Percentiles rank a stretch among this genome's conserved stretches.
Conservation (phyloP, 371 early-diverging fungal genomes). For the Mortierella sp. region DNA sequence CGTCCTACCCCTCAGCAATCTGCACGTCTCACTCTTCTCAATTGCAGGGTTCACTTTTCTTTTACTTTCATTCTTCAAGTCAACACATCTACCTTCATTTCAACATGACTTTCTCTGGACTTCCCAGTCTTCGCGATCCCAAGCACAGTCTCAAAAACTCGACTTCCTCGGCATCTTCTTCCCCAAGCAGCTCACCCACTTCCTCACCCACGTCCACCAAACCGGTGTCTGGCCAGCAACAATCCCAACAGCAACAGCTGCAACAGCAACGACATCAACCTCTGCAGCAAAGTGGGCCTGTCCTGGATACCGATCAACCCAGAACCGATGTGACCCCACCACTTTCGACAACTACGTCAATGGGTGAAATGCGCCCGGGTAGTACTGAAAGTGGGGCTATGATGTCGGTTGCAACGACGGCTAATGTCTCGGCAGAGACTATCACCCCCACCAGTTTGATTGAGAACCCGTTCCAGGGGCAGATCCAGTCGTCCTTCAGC, state of each 20-base stretch:
- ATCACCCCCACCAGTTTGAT: not conserved
- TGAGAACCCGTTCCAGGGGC: constrained; percentile 3
- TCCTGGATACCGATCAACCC: not conserved
- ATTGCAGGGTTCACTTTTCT: not conserved
- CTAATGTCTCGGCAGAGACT: not conserved
- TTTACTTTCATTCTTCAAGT: not conserved
- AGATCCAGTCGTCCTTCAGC: not conserved
- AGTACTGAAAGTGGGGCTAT: not conserved
- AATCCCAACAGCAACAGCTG: not conserved
- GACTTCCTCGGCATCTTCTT: constrained; percentile 18
- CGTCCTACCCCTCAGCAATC: not conserved
- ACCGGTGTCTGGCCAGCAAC: constrained; percentile 2
- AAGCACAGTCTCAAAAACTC: constrained; percentile 43
- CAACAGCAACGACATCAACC: constrained; percentile 9
- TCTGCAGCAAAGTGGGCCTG: not conserved
- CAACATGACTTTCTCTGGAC: constrained; percentile 57
- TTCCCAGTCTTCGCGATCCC: constrained; percentile 49
- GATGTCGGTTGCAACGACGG: not conserved
- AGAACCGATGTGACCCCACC: not conserved
- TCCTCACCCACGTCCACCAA: constrained; percentile 13
- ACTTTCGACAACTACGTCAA: not conserved
- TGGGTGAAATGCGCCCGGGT: not conserved
- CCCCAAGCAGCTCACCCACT: constrained; percentile 17
- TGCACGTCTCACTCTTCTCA: not conserved
- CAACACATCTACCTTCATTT: not conserved